Conservation (phyloP, 352 stramenopile genomes). For the Achlya hypogyna region DNA sequence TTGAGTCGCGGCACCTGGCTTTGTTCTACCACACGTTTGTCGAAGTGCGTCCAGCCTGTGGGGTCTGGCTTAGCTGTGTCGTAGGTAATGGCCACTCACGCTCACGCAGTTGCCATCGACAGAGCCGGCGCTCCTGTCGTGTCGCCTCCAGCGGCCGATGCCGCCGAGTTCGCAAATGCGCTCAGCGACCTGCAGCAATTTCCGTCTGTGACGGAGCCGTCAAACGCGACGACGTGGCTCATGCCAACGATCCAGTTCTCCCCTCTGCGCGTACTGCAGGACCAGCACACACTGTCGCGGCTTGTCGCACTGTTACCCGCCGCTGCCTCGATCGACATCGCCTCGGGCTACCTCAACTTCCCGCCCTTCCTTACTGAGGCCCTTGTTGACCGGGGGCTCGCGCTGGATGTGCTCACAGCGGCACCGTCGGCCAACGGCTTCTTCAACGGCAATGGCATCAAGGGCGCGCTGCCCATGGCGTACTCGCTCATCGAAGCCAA, state of each 20-base stretch:
- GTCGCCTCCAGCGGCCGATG: background rate
- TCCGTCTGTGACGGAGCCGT: slow-evolving; percentile 15
- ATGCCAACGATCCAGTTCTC: slow-evolving; percentile 72
- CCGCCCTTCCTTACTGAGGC: slow-evolving; percentile 49
- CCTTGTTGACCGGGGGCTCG: slow-evolving; percentile 33
- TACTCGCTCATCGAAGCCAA: slow-evolving; percentile 78
- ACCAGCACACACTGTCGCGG: slow-evolving; percentile 39
- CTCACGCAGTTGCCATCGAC: background rate
- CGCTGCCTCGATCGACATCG: slow-evolving; percentile 46
- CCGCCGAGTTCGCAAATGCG: slow-evolving; percentile 1
- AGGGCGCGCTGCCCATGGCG: slow-evolving; percentile 65
- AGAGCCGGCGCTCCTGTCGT: background rate
- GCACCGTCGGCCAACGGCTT: slow-evolving; percentile 66
- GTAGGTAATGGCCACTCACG: slow-evolving; percentile 13
- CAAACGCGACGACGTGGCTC: slow-evolving; percentile 34
- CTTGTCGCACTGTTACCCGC: slow-evolving; percentile 39
- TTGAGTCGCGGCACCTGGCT: slow-evolving; percentile 41
- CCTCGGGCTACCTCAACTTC: slow-evolving; percentile 77
- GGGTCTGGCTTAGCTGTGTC: background rate
- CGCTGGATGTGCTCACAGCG: slow-evolving; percentile 53
- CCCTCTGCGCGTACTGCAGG: slow-evolving; percentile 44
- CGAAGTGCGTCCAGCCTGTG: background rate
- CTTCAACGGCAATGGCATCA: slow-evolving; percentile 54
- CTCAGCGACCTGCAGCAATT: slow-evolving; percentile 14
- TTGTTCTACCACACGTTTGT: slow-evolving; percentile 72